These are phyloP conservation scores for Didymella pinodella DNA, from an alignment of 2,329 filamentous ascomycete genomes.

Conservation along the genomic window DNA sequence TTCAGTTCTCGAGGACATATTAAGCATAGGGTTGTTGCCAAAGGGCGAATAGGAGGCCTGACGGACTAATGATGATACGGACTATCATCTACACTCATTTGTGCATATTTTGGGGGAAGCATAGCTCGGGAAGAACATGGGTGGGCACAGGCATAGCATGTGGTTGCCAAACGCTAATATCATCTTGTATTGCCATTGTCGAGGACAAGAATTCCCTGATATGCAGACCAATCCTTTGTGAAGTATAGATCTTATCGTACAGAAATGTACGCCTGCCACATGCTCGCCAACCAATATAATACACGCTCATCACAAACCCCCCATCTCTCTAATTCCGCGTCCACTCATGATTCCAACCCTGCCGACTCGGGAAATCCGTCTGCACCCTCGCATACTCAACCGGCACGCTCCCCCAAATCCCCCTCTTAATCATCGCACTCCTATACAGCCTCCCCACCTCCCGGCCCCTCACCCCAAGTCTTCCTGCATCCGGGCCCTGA, in stretches of 20 bases:
- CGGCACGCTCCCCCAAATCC: slow-evolving; percentile 82
- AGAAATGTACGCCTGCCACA: slow-evolving; percentile 1
- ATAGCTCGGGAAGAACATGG: slow-evolving; percentile 8
- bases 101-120: slow-evolving; percentile 19
- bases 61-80: slow-evolving; percentile 38
- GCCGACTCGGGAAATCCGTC: slow-evolving; percentile 79
- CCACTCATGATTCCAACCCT: slow-evolving; percentile 95
- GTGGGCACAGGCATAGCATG: slow-evolving; percentile 15
- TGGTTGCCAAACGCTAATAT: slow-evolving; percentile 27
- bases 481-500: slow-evolving; percentile 55
- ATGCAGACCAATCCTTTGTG: not conserved
- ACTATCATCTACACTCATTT: slow-evolving; percentile 43
- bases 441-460: slow-evolving; percentile 80
- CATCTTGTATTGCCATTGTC: slow-evolving; percentile 20
- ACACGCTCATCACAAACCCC: slow-evolving; percentile 11
- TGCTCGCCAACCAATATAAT: slow-evolving; percentile 14
- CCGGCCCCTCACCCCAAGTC: slow-evolving; percentile 48
- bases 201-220: not conserved
- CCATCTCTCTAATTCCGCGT: slow-evolving; percentile 62
- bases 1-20: slow-evolving; percentile 42
- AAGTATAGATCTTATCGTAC: slow-evolving; percentile 3
- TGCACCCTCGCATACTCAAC: slow-evolving; percentile 90
- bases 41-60: slow-evolving; percentile 15
- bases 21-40: slow-evolving; percentile 27
- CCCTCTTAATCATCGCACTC: slow-evolving; percentile 89